phyloP scores from a whole-genome alignment of 179 eudicot genomes.

The Corrigiola litoralis region DNA sequence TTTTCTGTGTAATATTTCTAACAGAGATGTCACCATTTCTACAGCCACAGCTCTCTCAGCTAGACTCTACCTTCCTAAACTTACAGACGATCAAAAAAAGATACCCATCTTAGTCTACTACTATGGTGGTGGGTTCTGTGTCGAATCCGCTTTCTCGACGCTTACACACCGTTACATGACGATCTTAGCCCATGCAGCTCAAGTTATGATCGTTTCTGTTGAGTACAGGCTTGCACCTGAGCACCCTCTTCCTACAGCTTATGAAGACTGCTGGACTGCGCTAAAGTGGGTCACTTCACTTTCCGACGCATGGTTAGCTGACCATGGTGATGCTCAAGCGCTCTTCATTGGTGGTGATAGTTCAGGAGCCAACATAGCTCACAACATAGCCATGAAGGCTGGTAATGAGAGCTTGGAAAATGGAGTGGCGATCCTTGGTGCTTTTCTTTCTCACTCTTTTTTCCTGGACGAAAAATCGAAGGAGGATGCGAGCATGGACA shows the following conservation, averaged over 20 bases:
- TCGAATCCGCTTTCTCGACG: slow-evolving; percentile 41
- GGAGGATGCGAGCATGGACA: neutral
- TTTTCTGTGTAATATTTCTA: too few species aligned
- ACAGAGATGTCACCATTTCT: slow-evolving; percentile 33
- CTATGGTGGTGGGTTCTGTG: slow-evolving; percentile 47
- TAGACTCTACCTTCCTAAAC: slow-evolving; percentile 42
- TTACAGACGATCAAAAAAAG: slow-evolving; percentile 10
- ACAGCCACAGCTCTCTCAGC: slow-evolving; percentile 19
- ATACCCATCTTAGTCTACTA: slow-evolving; percentile 42
- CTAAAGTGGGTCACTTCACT: slow-evolving; percentile 36
- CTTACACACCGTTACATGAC: slow-evolving; percentile 31
- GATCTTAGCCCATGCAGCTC: slow-evolving; percentile 21
- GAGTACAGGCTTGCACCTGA: slow-evolving; percentile 36
- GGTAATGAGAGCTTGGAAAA: neutral
- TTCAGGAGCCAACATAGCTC: slow-evolving; percentile 17
- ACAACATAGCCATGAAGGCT: slow-evolving; percentile 17
- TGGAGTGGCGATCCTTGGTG: slow-evolving; percentile 13
- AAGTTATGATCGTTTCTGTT: slow-evolving; percentile 29
- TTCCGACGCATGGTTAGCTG: slow-evolving; percentile 12
- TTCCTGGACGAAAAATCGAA: slow-evolving; percentile 14
- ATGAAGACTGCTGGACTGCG: slow-evolving; percentile 35
- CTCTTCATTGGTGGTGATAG: slow-evolving; percentile 21
- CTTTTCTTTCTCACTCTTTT: slow-evolving; percentile 3
- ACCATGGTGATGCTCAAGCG: neutral
- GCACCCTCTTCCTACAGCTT: slow-evolving; percentile 25